Evolutionary conservation across 108 stramenopile genomes (phyloP).

Genomic region (Nitzschia sp.): DNA sequence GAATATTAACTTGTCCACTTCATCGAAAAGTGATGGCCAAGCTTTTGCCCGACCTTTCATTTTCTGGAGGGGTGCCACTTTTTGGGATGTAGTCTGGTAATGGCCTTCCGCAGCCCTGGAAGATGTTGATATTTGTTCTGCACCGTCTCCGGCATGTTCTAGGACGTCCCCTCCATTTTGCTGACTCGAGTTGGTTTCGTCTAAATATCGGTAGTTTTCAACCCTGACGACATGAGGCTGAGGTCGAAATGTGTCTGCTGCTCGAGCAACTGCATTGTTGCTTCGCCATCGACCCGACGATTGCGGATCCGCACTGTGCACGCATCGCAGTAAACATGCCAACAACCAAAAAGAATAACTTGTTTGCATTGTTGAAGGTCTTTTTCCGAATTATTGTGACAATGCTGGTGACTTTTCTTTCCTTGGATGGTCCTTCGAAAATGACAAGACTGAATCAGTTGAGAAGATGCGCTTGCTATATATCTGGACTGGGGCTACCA

Average conservation of each 20-base stretch:
- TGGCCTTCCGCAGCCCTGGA: background rate
- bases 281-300: background rate
- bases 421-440: too few relatives aligned
- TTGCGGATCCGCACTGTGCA: background rate
- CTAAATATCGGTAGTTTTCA: background rate
- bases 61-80: background rate
- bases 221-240: constrained; percentile 1
- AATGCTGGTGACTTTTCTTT: too few relatives aligned
- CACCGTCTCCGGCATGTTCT: background rate
- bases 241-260: background rate
- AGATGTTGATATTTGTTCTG: background rate
- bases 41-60: background rate
- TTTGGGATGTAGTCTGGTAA: background rate
- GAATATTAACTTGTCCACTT: constrained; percentile 23
- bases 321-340: background rate
- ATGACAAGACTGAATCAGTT: background rate
- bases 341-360: background rate
- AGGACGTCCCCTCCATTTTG: background rate
- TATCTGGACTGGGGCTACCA: too few relatives aligned
- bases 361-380: background rate
- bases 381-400: too few relatives aligned
- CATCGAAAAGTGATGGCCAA: background rate
- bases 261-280: background rate
- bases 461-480: too few relatives aligned
- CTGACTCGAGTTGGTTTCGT: background rate